Base-by-base conservation (phyloP, 345 rosid species). In the Microthlaspi erraticum region DNA sequence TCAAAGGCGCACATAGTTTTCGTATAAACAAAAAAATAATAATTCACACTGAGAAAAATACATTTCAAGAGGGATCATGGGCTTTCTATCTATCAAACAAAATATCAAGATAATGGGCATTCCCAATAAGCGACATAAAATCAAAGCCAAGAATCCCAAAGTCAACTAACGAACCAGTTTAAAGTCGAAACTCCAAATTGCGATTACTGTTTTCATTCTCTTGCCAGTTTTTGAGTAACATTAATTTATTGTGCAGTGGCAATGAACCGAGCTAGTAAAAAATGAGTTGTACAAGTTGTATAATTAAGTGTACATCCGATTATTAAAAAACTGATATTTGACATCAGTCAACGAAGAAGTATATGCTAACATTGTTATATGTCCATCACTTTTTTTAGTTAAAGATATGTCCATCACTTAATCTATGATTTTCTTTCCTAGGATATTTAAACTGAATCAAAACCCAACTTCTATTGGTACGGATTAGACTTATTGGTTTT, bases 71-170 rank as follows among this genome's bases (percentile, higher is more conserved):
- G 3, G 38, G 13, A 3, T 12, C 26, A n/a, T 51, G 59, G 51
- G 71, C 60, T 66, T 34, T 60, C 3, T 44, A 31, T 41, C 39
- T 43, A 26, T 20, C 34, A 10, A 58, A 60, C 50, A n/a, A 23
- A 41, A 1, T 43, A 11, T 41, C 8, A 41, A 23, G 1, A 9
- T 0, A 7, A 9, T 54, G 62, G 31, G 62, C 45, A 14, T 57
- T 11, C 62, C 32, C 39, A 32, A 29, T n/a, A 60, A 13, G 0
- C 9, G 8, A 41, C 10, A 5, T 51, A 51, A 23, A 51, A 12
- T 14, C 16, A 23, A 44, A 44, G 16, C 3, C 8, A 44, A 2
- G 6, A 16, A 44, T 16, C 10, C 17, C 50, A 8, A 45, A 16
- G 29, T 26, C 29, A 26, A 26, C 8, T 34, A 34, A 34, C 8